Conservation (phyloP, 2,329 filamentous ascomycete species). For the Lojkania enalia region DNA sequence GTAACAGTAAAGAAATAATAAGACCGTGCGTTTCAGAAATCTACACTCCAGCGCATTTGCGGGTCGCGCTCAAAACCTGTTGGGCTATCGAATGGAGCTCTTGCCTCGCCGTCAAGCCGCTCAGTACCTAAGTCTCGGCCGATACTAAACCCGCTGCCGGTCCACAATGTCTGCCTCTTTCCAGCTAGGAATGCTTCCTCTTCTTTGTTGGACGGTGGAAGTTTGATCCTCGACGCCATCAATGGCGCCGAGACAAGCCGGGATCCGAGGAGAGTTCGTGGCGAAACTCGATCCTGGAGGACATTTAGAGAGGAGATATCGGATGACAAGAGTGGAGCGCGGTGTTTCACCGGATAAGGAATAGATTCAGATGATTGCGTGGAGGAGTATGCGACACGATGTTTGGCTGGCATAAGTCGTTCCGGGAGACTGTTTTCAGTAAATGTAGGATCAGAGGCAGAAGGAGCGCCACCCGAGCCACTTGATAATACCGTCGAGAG, state of each 20-base stretch:
- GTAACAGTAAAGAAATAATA: background rate
- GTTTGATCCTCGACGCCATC: constrained; percentile 42
- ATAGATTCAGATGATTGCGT: constrained; percentile 29
- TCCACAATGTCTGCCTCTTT: constrained; percentile 15
- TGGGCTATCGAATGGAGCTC: constrained; percentile 40
- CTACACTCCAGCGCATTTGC: constrained; percentile 48
- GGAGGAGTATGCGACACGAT: constrained; percentile 19
- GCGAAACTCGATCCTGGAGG: constrained; percentile 45
- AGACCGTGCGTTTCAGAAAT: constrained; percentile 36
- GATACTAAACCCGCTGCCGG: constrained; percentile 23
- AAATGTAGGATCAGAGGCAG: constrained; percentile 8
- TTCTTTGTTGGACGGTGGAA: constrained; percentile 37
- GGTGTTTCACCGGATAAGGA: constrained; percentile 25
- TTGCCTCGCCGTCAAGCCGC: constrained; percentile 17
- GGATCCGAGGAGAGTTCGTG: constrained; percentile 36
- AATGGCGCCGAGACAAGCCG: constrained; percentile 44
- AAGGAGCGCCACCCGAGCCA: constrained; percentile 26
- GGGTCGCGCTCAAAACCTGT: constrained; percentile 41
- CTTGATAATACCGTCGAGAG: constrained; percentile 42
- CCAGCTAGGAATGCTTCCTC: constrained; percentile 25
- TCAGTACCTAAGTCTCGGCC: constrained; percentile 28
- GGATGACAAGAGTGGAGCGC: constrained; percentile 35
- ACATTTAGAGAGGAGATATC: constrained; percentile 45
- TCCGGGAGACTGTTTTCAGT: constrained; percentile 14
- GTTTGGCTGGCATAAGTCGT: constrained; percentile 17